phyloP scores from a whole-genome alignment of 179 eudicot species.

The Spergularia azorica region DNA sequence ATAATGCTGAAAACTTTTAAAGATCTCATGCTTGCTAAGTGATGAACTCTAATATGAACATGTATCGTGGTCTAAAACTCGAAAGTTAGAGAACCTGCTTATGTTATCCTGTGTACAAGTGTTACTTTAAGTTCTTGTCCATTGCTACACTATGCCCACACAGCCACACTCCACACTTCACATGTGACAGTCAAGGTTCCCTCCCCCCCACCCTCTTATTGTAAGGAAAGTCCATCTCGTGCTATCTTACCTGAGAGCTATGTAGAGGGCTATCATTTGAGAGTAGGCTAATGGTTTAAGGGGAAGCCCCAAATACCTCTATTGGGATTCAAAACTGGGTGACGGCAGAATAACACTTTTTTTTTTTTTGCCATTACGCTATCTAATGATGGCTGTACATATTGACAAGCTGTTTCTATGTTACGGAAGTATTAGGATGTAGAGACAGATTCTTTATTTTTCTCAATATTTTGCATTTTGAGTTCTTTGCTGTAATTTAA shows the following conservation, averaged over 20 bases:
- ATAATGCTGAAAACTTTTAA: background rate
- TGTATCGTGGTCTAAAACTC: too few species aligned
- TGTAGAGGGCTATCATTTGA: background rate
- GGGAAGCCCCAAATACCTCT: background rate
- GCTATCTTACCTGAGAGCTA: background rate
- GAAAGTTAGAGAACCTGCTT: too few species aligned
- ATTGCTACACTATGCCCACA: too few species aligned
- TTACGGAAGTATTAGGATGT: background rate
- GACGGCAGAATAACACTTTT: background rate
- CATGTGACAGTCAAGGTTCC: background rate
- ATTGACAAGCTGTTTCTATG: background rate
- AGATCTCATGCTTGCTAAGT: background rate
- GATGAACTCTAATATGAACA: too few species aligned
- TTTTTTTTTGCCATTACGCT: background rate
- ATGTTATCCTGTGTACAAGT: background rate
- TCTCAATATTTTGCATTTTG: background rate
- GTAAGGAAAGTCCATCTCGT: background rate
- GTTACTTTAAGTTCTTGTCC: background rate
- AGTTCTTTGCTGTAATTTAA: background rate
- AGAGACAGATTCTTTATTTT: background rate
- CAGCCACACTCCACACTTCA: background rate
- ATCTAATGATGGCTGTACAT: background rate
- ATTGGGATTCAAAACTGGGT: background rate
- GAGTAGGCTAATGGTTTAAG: background rate
- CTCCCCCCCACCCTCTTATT: background rate